These are phyloP conservation scores for Reutealis trisperma DNA, from an alignment of 345 rosid genomes.

Conservation along the genomic window DNA sequence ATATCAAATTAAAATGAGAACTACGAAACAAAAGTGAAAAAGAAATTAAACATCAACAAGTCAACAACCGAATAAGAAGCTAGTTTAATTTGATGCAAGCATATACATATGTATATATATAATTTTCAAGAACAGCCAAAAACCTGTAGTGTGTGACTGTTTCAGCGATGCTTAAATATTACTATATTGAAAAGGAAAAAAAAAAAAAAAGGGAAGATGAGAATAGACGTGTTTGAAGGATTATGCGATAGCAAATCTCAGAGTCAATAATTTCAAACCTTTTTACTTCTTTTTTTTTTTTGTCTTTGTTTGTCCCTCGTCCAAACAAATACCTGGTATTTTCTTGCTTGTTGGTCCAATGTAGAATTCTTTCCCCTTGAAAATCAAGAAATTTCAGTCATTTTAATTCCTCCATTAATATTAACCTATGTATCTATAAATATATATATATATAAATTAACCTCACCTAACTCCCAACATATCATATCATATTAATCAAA, in stretches of 20 bases:
- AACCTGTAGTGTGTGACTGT: neutral
- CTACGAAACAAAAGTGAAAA: too few species aligned
- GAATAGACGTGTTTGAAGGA: constrained; percentile 42
- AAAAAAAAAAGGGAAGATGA: neutral
- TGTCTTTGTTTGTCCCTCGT: neutral
- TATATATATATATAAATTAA: too few species aligned
- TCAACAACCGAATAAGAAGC: too few species aligned
- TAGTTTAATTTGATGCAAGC: too few species aligned
- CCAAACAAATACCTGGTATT: constrained; percentile 20
- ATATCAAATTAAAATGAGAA: too few species aligned
- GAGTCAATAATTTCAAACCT: constrained; percentile 15
- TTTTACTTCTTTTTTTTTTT: neutral
- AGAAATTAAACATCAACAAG: too few species aligned
- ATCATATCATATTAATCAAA: too few species aligned
- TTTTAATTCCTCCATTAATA: neutral
- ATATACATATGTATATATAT: too few species aligned
- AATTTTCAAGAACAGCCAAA: neutral
- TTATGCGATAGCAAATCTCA: neutral
- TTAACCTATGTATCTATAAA: too few species aligned
- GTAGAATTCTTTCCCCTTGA: neutral
- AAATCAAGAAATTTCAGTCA: neutral
- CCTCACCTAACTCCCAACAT: too few species aligned
- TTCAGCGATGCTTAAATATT: neutral
- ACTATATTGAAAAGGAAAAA: neutral
- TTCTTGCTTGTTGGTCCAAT: constrained; percentile 26